Evolutionary conservation across 805 yeast species (phyloP), one percentile per base, ranked within the genome.

Genomic region (Kodamaea kaohsiungensis): DNA sequence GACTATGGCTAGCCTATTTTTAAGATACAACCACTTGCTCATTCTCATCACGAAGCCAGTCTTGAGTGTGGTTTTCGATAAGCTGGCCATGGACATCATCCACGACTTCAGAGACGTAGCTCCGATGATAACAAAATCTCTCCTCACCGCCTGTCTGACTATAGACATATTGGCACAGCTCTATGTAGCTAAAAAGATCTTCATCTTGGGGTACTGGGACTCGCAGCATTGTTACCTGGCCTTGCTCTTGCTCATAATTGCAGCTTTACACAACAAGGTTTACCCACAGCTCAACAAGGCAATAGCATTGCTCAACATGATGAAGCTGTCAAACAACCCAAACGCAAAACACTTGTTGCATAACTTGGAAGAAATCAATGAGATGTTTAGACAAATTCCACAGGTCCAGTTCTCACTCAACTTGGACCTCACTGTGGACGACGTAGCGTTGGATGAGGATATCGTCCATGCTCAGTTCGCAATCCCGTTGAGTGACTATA

Each of bases 201-300:
- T 73, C 52, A 58, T 63, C 17, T 58, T 69, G 15, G 79, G 78
- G 1, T 73, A 67, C 53, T 74, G 77, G 75, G 79, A 75, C 53
- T 60, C 71, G 46, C 76, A 71, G 55, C 74, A 75, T 59, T 57
- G 74, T 40, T 75, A 65, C 53, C 61, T 69, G 3, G 71, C 78
- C 1, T 54, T 72, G 19, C 56, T 72, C 17, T 54, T 68, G 18
- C 52, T 72, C 37, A 59, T 72, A 10, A 61, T 72, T 55, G 65
- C 71, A 0, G 57, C 64, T 17, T 54, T 67, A n/a, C 58, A 58
- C 22, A 63, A 65, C 7, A 57, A 53, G 7, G 51, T 53, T 19
- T 62, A 58, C 47, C 46, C 52, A 27, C 65, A 62, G n/a, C 42
- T 67, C 8, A 52, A 60, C 49, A 63, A 59, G 48, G 75, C 68